These are phyloP conservation scores for Hypericum perforatum DNA, from an alignment of 345 rosid genomes.

Conservation along the genomic window DNA sequence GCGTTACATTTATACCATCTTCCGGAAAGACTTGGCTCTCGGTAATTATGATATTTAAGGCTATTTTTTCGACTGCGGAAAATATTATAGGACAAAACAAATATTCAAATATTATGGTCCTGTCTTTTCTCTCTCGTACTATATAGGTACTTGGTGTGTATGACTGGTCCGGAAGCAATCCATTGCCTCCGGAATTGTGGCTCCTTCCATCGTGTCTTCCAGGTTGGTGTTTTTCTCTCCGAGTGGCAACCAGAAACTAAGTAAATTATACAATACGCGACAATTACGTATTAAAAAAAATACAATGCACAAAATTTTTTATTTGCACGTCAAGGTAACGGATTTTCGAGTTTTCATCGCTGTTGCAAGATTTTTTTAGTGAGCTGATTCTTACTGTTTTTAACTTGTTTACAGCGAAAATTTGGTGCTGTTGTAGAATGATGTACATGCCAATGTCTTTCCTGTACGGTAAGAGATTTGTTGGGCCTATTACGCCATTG, in stretches of 20 bases:
- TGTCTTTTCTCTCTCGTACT: too few relatives aligned
- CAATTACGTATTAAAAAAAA: too few relatives aligned
- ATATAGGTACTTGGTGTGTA: conserved; percentile 18
- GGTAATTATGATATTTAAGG: conserved; percentile 1
- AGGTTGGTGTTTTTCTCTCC: neutral
- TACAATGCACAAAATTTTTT: too few relatives aligned
- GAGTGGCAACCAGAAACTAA: too few relatives aligned
- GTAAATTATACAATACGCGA: too few relatives aligned
- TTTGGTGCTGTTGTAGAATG: conserved; percentile 9
- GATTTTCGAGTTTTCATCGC: too few relatives aligned
- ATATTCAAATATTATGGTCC: too few relatives aligned
- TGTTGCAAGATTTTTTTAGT: too few relatives aligned
- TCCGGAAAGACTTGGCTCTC: conserved; percentile 18
- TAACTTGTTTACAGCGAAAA: conserved; percentile 3
- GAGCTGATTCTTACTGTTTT: neutral
- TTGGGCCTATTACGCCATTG: conserved; percentile 18
- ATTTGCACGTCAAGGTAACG: too few relatives aligned
- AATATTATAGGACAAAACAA: too few relatives aligned
- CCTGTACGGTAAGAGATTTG: conserved; percentile 17
- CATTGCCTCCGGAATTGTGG: conserved; percentile 21
- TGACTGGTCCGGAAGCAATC: conserved; percentile 19
- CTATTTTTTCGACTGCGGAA: neutral
- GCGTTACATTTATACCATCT: conserved; percentile 2
- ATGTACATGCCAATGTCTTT: conserved; percentile 17
- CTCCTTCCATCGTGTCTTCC: conserved; percentile 10